Conservation (phyloP, 768 basidiomycete genomes). For the Polyporus arcularius region DNA sequence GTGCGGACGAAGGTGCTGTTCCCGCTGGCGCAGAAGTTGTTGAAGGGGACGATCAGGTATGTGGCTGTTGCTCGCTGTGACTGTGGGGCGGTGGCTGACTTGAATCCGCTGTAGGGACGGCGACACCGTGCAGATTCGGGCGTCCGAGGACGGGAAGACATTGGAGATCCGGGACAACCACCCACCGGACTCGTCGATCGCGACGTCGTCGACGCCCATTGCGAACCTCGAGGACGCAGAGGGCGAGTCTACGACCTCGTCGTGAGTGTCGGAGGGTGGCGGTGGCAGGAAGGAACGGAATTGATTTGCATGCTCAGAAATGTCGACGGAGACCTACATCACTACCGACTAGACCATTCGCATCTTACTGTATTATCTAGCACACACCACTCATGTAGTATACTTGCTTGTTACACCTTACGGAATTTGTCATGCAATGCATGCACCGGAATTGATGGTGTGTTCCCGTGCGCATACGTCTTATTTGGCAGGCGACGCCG, state of each 20-base stretch:
- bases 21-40: slow-evolving; percentile 77
- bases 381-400: too few species aligned
- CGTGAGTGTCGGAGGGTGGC: neutral
- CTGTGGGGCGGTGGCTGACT: neutral
- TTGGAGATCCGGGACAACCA: slow-evolving; percentile 42
- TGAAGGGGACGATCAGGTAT: slow-evolving; percentile 78
- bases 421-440: too few species aligned
- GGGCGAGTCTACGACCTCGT: neutral
- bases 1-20: slow-evolving; percentile 81
- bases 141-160: slow-evolving; percentile 32
- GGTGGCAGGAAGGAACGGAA: too few species aligned
- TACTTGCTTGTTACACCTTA: too few species aligned
- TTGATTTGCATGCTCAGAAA: too few species aligned
- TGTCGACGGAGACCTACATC: too few species aligned
- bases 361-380: too few species aligned
- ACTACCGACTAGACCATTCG: too few species aligned
- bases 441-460: too few species aligned
- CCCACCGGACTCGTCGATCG: slow-evolving; percentile 30
- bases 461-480: too few species aligned
- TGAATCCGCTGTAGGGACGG: slow-evolving; percentile 41
- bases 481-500: too few species aligned
- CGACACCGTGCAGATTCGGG: slow-evolving; percentile 40
- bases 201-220: slow-evolving; percentile 8
- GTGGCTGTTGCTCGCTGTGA: slow-evolving; percentile 13
- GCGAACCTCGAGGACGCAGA: slow-evolving; percentile 5